Evolutionary conservation across 2,329 filamentous ascomycete species (phyloP).

Genomic region (Lasiodiplodia sp.): DNA sequence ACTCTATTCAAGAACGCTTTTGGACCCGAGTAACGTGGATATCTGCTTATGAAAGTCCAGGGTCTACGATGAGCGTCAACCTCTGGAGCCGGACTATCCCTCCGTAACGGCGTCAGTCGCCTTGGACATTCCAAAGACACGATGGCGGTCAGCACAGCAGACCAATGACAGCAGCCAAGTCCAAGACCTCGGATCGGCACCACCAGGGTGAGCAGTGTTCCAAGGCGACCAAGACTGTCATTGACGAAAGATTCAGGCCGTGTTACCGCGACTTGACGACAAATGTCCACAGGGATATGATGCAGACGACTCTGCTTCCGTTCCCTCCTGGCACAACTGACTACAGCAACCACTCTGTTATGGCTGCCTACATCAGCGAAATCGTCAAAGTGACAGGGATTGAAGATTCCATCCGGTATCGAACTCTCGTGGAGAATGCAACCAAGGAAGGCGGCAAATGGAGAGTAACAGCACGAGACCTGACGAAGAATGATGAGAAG

Average conservation of each 20-base stretch:
- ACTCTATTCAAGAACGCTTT: not conserved
- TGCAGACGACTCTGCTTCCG: slow-evolving; percentile 56
- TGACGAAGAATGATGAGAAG: slow-evolving; percentile 27
- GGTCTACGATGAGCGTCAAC: slow-evolving; percentile 59
- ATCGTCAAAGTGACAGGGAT: slow-evolving; percentile 61
- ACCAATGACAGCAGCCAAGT: slow-evolving; percentile 28
- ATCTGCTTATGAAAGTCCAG: slow-evolving; percentile 37
- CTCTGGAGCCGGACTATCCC: slow-evolving; percentile 58
- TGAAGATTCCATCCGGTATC: slow-evolving; percentile 58
- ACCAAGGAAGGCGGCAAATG: slow-evolving; percentile 59
- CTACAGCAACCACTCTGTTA: slow-evolving; percentile 63
- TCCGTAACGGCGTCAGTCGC: slow-evolving; percentile 30
- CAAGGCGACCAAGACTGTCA: too few relatives aligned
- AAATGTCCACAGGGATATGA: slow-evolving; percentile 60
- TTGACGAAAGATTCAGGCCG: slow-evolving; percentile 45
- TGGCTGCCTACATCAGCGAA: slow-evolving; percentile 69
- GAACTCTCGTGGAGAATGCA: slow-evolving; percentile 65
- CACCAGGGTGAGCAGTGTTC: slow-evolving; percentile 29
- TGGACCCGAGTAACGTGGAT: not conserved
- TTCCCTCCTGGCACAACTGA: slow-evolving; percentile 69
- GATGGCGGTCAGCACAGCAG: slow-evolving; percentile 5
- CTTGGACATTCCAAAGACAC: slow-evolving; percentile 18
- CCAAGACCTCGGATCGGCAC: slow-evolving; percentile 31
- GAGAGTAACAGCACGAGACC: slow-evolving; percentile 54
- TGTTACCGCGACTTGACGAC: slow-evolving; percentile 62